A percentile compares a stretch with the other conserved stretches of the same genome.
Conservation (phyloP, 106 monocot genomes). For the Amphibolis antarctica region DNA sequence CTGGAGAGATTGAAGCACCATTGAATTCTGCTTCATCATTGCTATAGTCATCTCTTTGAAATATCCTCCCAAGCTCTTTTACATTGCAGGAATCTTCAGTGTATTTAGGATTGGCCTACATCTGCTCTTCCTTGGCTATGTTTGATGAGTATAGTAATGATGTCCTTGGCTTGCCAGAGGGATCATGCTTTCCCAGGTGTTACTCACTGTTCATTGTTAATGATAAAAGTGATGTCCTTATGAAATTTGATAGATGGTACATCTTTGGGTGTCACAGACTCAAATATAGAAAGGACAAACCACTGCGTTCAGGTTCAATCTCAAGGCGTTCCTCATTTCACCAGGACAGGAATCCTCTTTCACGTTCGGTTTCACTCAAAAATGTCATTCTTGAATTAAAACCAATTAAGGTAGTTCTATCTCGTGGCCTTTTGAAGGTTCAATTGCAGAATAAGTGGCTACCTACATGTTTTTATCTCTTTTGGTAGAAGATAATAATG, state of each 20-base stretch:
- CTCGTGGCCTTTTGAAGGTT: not conserved
- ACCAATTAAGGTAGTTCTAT: conserved; percentile 58
- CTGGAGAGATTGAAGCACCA: not conserved
- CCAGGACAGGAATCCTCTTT: conserved; percentile 33
- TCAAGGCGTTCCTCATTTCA: conserved; percentile 41
- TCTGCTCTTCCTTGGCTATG: too few relatives aligned
- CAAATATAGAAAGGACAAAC: conserved; percentile 35
- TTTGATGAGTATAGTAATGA: too few relatives aligned
- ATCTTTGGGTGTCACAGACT: conserved; percentile 20
- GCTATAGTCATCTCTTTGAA: too few relatives aligned
- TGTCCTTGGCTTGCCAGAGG: too few relatives aligned
- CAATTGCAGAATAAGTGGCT: not conserved
- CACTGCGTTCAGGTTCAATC: conserved; percentile 17
- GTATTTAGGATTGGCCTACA: too few relatives aligned
- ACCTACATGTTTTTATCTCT: not conserved
- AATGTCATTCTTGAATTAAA: conserved; percentile 56
- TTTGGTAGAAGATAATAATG: not conserved
- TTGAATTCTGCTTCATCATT: too few relatives aligned
- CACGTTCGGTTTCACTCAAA: conserved; percentile 52
- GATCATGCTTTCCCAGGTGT: too few relatives aligned
- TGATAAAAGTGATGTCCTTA: too few relatives aligned
- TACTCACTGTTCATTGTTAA: too few relatives aligned
- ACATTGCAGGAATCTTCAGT: too few relatives aligned
- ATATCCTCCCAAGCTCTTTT: too few relatives aligned
- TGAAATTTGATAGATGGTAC: not conserved